Percentiles rank a stretch among this genome's conserved stretches.
These are phyloP conservation scores for Coprinopsis sp. DNA, from an alignment of 768 basidiomycete genomes.

Conservation along the genomic window DNA sequence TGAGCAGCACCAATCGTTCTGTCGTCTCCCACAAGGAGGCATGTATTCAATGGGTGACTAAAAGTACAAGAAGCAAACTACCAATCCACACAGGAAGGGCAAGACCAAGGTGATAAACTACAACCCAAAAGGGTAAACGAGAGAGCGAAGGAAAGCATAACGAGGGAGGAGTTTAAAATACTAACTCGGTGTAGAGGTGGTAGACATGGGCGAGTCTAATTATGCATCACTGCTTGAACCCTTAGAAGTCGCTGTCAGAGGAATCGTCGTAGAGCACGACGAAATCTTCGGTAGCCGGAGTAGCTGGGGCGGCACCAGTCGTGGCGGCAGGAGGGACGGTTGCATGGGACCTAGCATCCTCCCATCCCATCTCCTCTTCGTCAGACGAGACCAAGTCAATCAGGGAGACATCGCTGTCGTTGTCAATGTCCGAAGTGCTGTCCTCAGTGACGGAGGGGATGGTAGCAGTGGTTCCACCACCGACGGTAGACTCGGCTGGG, in stretches of 20 bases:
- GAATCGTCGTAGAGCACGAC: conserved; percentile 67
- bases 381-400: conserved; percentile 58
- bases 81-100: no score
- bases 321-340: conserved; percentile 21
- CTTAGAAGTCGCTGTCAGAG: conserved; percentile 32
- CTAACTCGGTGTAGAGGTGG: no score
- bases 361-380: conserved; percentile 48
- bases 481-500: conserved; percentile 15
- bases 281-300: conserved; percentile 44
- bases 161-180: no score
- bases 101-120: no score
- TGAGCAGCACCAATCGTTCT: no score
- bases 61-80: no score
- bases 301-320: conserved; percentile 16
- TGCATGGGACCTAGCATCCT: conserved; percentile 46
- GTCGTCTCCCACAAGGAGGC: no score
- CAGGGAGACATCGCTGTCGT: conserved; percentile 46
- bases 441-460: conserved; percentile 16
- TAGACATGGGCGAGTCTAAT: no score
- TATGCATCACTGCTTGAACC: conserved; percentile 25
- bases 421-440: conserved; percentile 24
- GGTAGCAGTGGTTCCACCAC: conserved; percentile 14
- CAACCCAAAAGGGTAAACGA: no score
- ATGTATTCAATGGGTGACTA: no score
- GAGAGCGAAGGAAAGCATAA: no score